Evolutionary conservation across 495 filamentous ascomycete species (phyloP).

Genomic region (Tetracladium setigerum): DNA sequence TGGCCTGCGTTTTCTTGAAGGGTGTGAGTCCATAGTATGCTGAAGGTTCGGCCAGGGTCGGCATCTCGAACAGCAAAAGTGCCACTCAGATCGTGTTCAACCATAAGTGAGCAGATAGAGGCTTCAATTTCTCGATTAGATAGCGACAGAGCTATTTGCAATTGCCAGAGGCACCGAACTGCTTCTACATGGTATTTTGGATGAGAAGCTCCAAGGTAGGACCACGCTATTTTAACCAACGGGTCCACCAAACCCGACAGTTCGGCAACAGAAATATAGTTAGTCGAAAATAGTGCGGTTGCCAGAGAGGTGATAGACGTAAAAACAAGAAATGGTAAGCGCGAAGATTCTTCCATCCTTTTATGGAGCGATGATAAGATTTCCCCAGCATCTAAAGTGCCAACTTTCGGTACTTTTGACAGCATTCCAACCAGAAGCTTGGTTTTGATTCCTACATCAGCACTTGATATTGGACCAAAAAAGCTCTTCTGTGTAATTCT

Average conservation of each 20-base stretch:
- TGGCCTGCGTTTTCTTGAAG: conserved; percentile 47
- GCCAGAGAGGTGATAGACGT: conserved; percentile 56
- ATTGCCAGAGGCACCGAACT: conserved; percentile 74
- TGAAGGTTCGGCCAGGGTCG: conserved; percentile 56
- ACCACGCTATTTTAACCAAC: conserved; percentile 67
- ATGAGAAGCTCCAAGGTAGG: conserved; percentile 65
- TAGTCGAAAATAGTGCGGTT: conserved; percentile 52
- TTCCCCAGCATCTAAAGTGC: conserved; percentile 41
- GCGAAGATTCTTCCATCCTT: conserved; percentile 27
- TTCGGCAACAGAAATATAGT: conserved; percentile 46
- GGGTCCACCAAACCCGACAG: conserved; percentile 58
- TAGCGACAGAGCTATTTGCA: conserved; percentile 55
- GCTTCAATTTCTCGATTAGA: conserved; percentile 62
- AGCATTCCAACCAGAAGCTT: conserved; percentile 49
- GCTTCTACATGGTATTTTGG: conserved; percentile 93
- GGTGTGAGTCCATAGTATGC: conserved; percentile 73
- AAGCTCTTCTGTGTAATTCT: conserved; percentile 43
- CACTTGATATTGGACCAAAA: conserved; percentile 25
- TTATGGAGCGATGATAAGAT: conserved; percentile 49
- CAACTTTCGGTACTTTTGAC: conserved; percentile 47
- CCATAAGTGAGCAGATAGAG: conserved; percentile 67
- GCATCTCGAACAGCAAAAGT: conserved; percentile 43
- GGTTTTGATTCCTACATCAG: conserved; percentile 34
- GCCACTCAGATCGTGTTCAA: conserved; percentile 41
- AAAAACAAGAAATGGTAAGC: conserved; percentile 39